Evolutionary conservation across 2,329 filamentous ascomycete species (phyloP).

Genomic region (Claviceps sp.): DNA sequence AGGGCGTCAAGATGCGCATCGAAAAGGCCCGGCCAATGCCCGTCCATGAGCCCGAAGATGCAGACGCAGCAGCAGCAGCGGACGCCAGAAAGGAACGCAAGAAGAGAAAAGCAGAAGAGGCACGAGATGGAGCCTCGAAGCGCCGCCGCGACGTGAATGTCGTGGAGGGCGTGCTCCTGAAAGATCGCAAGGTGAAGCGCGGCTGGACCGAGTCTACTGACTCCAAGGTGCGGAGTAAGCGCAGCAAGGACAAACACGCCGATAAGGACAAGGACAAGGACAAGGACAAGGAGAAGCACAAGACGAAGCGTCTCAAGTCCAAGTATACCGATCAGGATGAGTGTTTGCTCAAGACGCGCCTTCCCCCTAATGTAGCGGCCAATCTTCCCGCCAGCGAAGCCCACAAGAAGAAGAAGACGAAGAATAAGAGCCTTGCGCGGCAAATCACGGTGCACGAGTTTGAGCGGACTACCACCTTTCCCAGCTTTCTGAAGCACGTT

Average conservation of each 20-base stretch:
- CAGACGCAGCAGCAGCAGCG: neutral
- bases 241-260: conserved; percentile 33
- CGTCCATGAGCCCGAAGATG: neutral
- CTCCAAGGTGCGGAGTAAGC: conserved; percentile 33
- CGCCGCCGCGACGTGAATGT: conserved; percentile 38
- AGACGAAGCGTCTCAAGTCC: conserved; percentile 50
- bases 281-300: conserved; percentile 35
- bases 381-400: conserved; percentile 28
- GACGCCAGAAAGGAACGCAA: conserved; percentile 11
- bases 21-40: conserved; percentile 51
- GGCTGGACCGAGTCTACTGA: conserved; percentile 68
- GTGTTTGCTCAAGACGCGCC: conserved; percentile 69
- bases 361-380: conserved; percentile 39
- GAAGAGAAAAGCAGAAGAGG: conserved; percentile 12
- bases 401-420: conserved; percentile 43
- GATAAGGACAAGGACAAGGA: conserved; percentile 35
- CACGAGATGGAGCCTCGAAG: conserved; percentile 26
- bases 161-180: conserved; percentile 55
- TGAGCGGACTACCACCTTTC: conserved; percentile 68
- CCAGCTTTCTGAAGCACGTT: conserved; percentile 59
- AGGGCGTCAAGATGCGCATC: conserved; percentile 72
- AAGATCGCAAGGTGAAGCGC: conserved; percentile 68
- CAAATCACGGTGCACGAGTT: conserved; percentile 79
- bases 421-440: conserved; percentile 19
- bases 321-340: conserved; percentile 73